Base-by-base conservation (phyloP, 2,329 filamentous ascomycete species). In the Hysterium pulicare region DNA sequence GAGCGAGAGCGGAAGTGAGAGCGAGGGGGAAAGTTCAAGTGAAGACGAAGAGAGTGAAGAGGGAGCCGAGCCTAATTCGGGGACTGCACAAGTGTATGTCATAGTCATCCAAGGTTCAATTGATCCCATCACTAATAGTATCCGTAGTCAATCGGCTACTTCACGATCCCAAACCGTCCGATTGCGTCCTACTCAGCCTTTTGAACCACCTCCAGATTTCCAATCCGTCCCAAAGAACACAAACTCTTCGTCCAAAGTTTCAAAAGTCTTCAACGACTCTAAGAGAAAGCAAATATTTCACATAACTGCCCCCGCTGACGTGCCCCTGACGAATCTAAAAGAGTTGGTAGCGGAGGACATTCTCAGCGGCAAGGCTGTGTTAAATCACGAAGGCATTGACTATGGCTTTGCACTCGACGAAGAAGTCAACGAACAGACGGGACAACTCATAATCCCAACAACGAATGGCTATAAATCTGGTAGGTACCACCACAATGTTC, bases 281-380 rank as follows among this genome's bases (percentile, higher is more conserved):
- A 70, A 81, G 42, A 83, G 83, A 48, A 89, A 88, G 70, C 82
- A 90, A 61, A 73, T 90, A 45, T 90, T 86, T 86, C 87, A 89
- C 62, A 87, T 90, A 54, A 87, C 83, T 8, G 82, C 84, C 3
- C 86, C 86, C 2, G 77, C 81, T 5, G 80, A 79, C 9, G 70
- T 89, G 2, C 81, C 85, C n/a, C 75, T 90, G 43, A 80, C 78
- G 9, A 74, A 84, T 1, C 69, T 90, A 35, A 78, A 82, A 58
- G 75, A 83, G 49, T 70, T 88, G 47, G 76, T 82, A 28, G 76
- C 87, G 54, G 76, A 81, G 43, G 73, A 77, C 40, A 74, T 76
- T 2, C 68, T 75, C 45, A 68, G 72, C 2, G 75, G 74, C 17
- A 71, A 77, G 26, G 54, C 76, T 4, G 66, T 86, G 11, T 67